A percentile compares a stretch with the other conserved stretches of the same genome.
These are phyloP conservation scores for Coemansia asiatica DNA, from an alignment of 192 early-diverging fungal genomes.

Conservation along the genomic window DNA sequence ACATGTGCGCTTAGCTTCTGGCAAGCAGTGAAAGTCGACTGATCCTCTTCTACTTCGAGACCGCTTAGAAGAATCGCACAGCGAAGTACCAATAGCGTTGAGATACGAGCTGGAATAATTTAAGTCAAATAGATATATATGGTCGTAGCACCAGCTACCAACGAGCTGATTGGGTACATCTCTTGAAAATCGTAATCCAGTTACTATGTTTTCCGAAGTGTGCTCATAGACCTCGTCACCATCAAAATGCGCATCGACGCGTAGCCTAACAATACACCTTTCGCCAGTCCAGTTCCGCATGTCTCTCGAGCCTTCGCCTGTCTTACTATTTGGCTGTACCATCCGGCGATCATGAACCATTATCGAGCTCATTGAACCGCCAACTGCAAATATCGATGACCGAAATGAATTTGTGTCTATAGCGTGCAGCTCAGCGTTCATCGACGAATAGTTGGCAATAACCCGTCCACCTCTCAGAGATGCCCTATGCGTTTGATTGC, in stretches of 20 bases:
- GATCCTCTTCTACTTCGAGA: background rate
- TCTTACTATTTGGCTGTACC: background rate
- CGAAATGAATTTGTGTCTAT: constrained; percentile 55
- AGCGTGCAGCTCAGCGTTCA: constrained; percentile 54
- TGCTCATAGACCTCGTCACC: constrained; percentile 14
- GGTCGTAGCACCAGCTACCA: constrained; percentile 61
- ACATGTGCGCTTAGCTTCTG: constrained; percentile 22
- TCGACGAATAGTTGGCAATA: constrained; percentile 54
- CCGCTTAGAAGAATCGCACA: background rate
- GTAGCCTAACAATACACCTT: constrained; percentile 38
- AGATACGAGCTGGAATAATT: constrained; percentile 27
- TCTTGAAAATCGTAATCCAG: constrained; percentile 45
- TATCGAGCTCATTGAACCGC: constrained; percentile 55
- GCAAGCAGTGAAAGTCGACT: background rate
- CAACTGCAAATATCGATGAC: constrained; percentile 60
- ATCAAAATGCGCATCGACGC: constrained; percentile 10
- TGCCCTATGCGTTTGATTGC: background rate
- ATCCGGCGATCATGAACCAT: constrained; percentile 58
- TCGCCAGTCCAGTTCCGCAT: constrained; percentile 29
- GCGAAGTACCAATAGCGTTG: constrained; percentile 1
- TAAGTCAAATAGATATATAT: constrained; percentile 62
- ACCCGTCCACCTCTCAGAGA: constrained; percentile 18
- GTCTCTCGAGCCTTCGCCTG: background rate
- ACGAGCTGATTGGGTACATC: constrained; percentile 48
- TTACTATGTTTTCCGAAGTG: constrained; percentile 32